Base-by-base conservation (phyloP, 2,329 filamentous ascomycete genomes). In the Penicillium hesseltinei region DNA sequence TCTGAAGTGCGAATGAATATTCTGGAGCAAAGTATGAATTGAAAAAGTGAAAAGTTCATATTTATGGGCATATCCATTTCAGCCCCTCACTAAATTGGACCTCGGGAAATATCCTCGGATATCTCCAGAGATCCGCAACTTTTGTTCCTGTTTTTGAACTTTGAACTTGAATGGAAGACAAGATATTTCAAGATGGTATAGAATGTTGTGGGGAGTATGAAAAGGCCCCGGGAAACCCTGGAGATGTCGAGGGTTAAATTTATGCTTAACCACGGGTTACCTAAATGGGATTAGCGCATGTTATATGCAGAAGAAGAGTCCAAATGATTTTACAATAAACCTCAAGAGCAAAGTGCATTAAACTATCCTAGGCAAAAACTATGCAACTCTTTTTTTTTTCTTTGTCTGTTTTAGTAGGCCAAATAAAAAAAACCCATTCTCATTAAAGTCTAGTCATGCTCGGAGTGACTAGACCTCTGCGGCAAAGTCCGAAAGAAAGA, bases 361-460 rank as follows among this genome's bases (percentile, higher is more conserved):
- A 54, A 62, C 52, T 59, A 63, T 59, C 51, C 49, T 51, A 56
- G 51, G 47, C 39, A 54, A 58, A 50, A 25, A 51, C 7, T 44
- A 52, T 45, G 50, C 21, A 51, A 45, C 9, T 31, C 36, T 52
- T 54, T 55, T 54, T 59, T 59, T 62, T 47, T 52, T 23, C 29
- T 62, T 59, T 47, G 33, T 42, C 29, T 36, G 50, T 56, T 57
- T 54, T 51, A 15, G 43, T 45, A n/a, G 49, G 35, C 25, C 21
- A 40, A 43, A 38, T 53, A 51, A 31, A 54, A 31, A 54, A 50
- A n/a, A 39, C 35, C 33, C 56, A 69, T 19, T 55, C 39, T 57
- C 60, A 59, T 51, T 58, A 52, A 52, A 61, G 35, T 40, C 57
- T 58, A 56, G 54, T 57, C 62, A 63, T 62, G n/a, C 53, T 56